Evolutionary conservation across 2,329 filamentous ascomycete species (phyloP).

Genomic region (Teratosphaeria zuluensis): DNA sequence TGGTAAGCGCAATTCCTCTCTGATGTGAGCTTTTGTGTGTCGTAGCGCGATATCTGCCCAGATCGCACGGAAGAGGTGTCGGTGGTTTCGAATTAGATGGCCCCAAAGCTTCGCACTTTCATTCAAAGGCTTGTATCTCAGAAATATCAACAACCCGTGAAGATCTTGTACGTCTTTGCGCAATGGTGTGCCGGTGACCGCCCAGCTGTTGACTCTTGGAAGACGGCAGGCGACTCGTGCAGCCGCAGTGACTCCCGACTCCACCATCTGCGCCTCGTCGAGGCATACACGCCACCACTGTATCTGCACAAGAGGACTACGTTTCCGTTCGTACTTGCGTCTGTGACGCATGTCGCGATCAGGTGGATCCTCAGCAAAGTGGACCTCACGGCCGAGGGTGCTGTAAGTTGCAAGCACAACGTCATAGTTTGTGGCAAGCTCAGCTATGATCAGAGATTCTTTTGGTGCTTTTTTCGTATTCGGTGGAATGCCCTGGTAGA

Average conservation of each 20-base stretch:
- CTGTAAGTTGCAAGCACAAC: slow-evolving; percentile 55
- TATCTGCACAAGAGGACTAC: slow-evolving; percentile 71
- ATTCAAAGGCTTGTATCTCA: slow-evolving; percentile 68
- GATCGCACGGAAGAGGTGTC: slow-evolving; percentile 55
- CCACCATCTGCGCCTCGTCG: slow-evolving; percentile 82
- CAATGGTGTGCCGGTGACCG: slow-evolving; percentile 81
- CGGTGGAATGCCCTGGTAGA: slow-evolving; percentile 42
- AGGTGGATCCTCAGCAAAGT: slow-evolving; percentile 63
- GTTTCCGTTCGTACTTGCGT: slow-evolving; percentile 44
- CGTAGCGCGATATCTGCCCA: slow-evolving; percentile 67
- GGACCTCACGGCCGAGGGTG: slow-evolving; percentile 68
- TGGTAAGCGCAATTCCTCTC: slow-evolving; percentile 69
- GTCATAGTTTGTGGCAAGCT: slow-evolving; percentile 40
- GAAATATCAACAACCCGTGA: slow-evolving; percentile 69
- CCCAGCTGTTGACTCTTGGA: slow-evolving; percentile 81
- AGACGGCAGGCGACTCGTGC: slow-evolving; percentile 71
- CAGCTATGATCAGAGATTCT: slow-evolving; percentile 33
- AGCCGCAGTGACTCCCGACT: slow-evolving; percentile 75
- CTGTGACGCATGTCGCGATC: slow-evolving; percentile 54
- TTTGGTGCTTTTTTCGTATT: slow-evolving; percentile 22
- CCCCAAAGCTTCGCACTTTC: slow-evolving; percentile 57
- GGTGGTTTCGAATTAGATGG: slow-evolving; percentile 50
- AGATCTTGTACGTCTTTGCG: slow-evolving; percentile 71
- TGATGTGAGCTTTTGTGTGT: slow-evolving; percentile 72
- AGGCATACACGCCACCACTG: slow-evolving; percentile 77